Evolutionary conservation across 2,329 filamentous ascomycete species (phyloP), one percentile per base, ranked within the genome.

Genomic region (Fusarium burgessii): DNA sequence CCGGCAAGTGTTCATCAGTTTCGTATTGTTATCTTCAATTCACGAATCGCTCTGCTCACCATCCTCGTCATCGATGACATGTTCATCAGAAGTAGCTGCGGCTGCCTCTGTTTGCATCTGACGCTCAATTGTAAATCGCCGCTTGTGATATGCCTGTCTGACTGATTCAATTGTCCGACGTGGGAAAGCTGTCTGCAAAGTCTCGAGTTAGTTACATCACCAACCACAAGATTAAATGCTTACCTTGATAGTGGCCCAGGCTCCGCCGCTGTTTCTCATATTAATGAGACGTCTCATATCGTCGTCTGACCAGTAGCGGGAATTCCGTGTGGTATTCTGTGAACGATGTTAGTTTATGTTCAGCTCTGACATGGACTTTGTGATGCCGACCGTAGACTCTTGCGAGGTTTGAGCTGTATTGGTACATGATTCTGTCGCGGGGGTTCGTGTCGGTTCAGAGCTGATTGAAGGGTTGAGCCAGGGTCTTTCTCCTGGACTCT

Each of bases 101-200:
- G 15, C 23, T 1, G 47, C 42, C 27, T 67, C 62, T 1, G n/a
- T 35, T n/a, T 43, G 7, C 56, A 67, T 67, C 25, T 55, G 32
- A 0, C 14, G 13, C 27, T 67, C 64, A 6, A 54, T 17, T 7
- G 47, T 20, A 10, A 67, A 40, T 3, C 64, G 38, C 5, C 64
- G 62, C 20, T 67, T 67, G 10, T 60, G 62, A 9, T 67, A 67
- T 18, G 62, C 35, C 25, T 67, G 62, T 15, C 54, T 67, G 7
- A 62, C 23, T 3, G 62, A 55, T 11, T 62, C 47, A 5, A 36
- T 33, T 18, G 64, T 67, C 2, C 64, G 42, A 4, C 49, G 10
- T 13, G 62, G 49, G 5, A 67, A 67, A 7, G 36, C 14, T 13
- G 18, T 43, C 43, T 51, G 10, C 9, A 13, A 15, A n/a, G 7